Evolutionary conservation across 2,329 filamentous ascomycete genomes (phyloP).

Genomic region (Trichophyton mentagrophytes): DNA sequence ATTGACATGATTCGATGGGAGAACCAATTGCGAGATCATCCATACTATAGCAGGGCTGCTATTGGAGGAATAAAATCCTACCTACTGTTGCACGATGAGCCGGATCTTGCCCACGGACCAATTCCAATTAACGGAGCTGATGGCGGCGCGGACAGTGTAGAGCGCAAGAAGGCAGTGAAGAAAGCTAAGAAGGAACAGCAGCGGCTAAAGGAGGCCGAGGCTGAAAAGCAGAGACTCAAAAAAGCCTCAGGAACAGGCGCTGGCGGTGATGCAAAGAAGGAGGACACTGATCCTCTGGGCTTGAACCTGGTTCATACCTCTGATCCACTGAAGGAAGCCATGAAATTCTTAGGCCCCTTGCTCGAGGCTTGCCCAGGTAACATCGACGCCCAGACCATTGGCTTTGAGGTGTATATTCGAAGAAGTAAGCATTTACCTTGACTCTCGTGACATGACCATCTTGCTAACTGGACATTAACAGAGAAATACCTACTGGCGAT

Average conservation of each 20-base stretch:
- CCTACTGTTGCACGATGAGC: conserved; percentile 63
- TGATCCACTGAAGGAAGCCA: conserved; percentile 71
- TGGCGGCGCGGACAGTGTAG: conserved; percentile 43
- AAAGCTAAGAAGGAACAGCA: conserved; percentile 75
- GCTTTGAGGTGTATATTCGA: conserved; percentile 81
- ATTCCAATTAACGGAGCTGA: conserved; percentile 41
- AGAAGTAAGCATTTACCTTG: conserved; percentile 48
- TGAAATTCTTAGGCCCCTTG: conserved; percentile 72
- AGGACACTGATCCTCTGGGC: conserved; percentile 79
- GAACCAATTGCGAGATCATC: conserved; percentile 78
- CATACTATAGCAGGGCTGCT: conserved; percentile 78
- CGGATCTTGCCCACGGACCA: conserved; percentile 49
- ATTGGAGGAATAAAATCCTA: conserved; percentile 72
- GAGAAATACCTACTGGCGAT: conserved; percentile 81
- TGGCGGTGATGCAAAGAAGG: conserved; percentile 58
- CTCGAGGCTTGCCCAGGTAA: conserved; percentile 71
- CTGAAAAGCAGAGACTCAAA: conserved; percentile 74
- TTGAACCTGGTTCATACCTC: conserved; percentile 65
- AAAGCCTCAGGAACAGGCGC: conserved; percentile 53
- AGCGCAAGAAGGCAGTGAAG: conserved; percentile 77
- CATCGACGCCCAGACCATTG: conserved; percentile 68
- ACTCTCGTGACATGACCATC: not conserved
- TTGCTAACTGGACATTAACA: conserved; percentile 23
- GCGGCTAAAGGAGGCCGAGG: conserved; percentile 62
- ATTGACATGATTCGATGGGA: conserved; percentile 96